Percentiles rank a stretch among this genome's conserved stretches.
phyloP scores from a whole-genome alignment of 1,284 basidiomycete species.

The Sporisorium exsertum region DNA sequence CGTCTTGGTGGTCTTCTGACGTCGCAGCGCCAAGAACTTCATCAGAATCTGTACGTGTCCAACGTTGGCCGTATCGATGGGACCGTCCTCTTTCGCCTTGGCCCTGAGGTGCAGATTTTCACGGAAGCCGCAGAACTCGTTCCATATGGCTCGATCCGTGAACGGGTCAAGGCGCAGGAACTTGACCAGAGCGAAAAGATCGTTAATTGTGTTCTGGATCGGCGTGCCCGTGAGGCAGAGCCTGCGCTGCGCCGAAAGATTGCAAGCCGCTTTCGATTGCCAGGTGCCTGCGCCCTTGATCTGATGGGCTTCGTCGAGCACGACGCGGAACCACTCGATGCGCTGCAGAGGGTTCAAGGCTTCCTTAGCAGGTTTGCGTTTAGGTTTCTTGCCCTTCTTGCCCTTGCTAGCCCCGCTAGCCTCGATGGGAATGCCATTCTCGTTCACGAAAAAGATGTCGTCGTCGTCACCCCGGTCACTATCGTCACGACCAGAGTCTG shows the following conservation, averaged over 20 bases:
- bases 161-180: slow-evolving; percentile 93
- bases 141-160: slow-evolving; percentile 92
- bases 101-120: slow-evolving; percentile 74
- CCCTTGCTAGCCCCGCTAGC: slow-evolving; percentile 40
- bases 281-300: slow-evolving; percentile 97
- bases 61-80: slow-evolving; percentile 83
- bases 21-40: slow-evolving; percentile 93
- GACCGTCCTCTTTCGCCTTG: slow-evolving; percentile 47
- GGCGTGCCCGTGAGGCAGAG: slow-evolving; percentile 96
- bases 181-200: slow-evolving; percentile 94
- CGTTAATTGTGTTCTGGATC: slow-evolving; percentile 98
- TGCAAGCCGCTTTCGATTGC: slow-evolving; percentile 92
- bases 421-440: slow-evolving; percentile 72
- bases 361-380: slow-evolving; percentile 72
- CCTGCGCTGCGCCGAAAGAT: slow-evolving; percentile 90
- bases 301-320: slow-evolving; percentile 91
- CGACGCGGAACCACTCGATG: slow-evolving; percentile 96
- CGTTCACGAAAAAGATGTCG: slow-evolving; percentile 77
- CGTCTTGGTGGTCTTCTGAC: slow-evolving; percentile 90
- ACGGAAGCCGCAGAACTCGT: slow-evolving; percentile 87
- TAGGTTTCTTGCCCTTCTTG: slow-evolving; percentile 70
- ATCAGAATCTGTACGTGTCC: slow-evolving; percentile 96
- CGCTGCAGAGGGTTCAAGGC: slow-evolving; percentile 88
- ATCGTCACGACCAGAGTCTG: slow-evolving; percentile 16
- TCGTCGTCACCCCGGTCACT: slow-evolving; percentile 71